These are phyloP conservation scores for Thalassiosira profunda DNA, from an alignment of 108 stramenopile genomes.

Conservation along the genomic window DNA sequence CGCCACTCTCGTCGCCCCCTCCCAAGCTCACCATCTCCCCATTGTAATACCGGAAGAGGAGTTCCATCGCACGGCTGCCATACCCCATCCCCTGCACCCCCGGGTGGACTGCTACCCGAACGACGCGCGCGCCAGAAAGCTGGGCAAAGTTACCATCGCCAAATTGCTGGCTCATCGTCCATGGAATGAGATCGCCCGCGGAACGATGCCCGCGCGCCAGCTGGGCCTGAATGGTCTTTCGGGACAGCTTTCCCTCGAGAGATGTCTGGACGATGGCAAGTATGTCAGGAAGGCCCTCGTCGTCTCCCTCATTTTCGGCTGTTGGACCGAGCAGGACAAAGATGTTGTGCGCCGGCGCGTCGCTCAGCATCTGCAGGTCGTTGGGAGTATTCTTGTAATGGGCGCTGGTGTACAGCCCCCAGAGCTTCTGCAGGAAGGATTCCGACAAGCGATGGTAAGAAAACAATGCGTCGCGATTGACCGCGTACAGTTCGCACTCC, in stretches of 20 bases:
- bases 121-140: constrained; percentile 96
- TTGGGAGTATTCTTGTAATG: constrained; percentile 99
- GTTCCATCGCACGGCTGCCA: constrained; percentile 92
- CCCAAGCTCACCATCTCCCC: constrained; percentile 90
- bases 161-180: constrained; percentile 99
- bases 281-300: constrained; percentile 81
- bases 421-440: constrained; percentile 96
- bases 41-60: constrained; percentile 94
- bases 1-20: constrained; percentile 40
- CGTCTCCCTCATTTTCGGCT: constrained; percentile 71
- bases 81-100: constrained; percentile 98
- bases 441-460: constrained; percentile 98
- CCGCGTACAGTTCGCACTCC: constrained; percentile 96
- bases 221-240: constrained; percentile 93
- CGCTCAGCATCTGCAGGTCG: constrained; percentile 98
- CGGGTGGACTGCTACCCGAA: constrained; percentile 98
- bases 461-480: constrained; percentile 99
- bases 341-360: constrained; percentile 98
- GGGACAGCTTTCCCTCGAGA: constrained; percentile 95
- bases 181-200: constrained; percentile 98
- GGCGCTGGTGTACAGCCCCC: constrained; percentile 97
- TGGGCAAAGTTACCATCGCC: constrained; percentile 96
- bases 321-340: constrained; percentile 97
- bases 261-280: constrained; percentile 93
- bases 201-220: constrained; percentile 94